Conservation (phyloP, 2,329 filamentous ascomycete genomes). For the Diplodia sapinea region DNA sequence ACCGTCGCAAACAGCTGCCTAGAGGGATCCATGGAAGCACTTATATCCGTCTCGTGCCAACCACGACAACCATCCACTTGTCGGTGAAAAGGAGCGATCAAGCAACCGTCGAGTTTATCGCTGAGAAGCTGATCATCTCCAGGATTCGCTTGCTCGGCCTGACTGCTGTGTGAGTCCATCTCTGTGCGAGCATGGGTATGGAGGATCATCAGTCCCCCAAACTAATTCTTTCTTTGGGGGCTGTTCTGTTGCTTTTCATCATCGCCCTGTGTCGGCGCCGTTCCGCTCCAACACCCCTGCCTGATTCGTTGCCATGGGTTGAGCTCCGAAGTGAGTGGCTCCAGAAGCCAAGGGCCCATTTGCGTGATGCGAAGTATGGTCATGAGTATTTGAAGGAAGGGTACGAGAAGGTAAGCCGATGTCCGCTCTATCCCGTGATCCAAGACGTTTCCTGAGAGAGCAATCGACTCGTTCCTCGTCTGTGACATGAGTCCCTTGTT, state of each 20-base stretch:
- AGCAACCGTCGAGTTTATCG: not conserved
- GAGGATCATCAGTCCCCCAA: not conserved
- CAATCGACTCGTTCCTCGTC: no score
- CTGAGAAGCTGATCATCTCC: not conserved
- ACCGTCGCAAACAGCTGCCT: slow-evolving; percentile 1
- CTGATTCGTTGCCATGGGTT: slow-evolving; percentile 15
- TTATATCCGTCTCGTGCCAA: no score
- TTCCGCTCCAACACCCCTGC: not conserved
- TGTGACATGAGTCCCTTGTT: not conserved
- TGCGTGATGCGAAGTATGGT: slow-evolving; percentile 18
- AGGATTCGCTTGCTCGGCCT: not conserved
- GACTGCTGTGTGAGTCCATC: not conserved
- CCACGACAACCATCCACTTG: no score
- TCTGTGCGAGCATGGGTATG: not conserved
- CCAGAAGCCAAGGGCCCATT: slow-evolving; percentile 15
- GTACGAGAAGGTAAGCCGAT: slow-evolving; percentile 21
- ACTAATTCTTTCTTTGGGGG: not conserved
- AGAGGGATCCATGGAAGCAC: not conserved
- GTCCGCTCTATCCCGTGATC: no score
- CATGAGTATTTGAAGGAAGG: slow-evolving; percentile 24
- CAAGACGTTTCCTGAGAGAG: no score
- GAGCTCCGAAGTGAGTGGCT: slow-evolving; percentile 23
- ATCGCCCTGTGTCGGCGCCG: no score
- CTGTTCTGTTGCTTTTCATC: not conserved
- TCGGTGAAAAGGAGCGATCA: not conserved